Evolutionary conservation across 768 basidiomycete genomes (phyloP), one percentile per base, ranked within the genome.

Genomic region (Lactarius trivialis): DNA sequence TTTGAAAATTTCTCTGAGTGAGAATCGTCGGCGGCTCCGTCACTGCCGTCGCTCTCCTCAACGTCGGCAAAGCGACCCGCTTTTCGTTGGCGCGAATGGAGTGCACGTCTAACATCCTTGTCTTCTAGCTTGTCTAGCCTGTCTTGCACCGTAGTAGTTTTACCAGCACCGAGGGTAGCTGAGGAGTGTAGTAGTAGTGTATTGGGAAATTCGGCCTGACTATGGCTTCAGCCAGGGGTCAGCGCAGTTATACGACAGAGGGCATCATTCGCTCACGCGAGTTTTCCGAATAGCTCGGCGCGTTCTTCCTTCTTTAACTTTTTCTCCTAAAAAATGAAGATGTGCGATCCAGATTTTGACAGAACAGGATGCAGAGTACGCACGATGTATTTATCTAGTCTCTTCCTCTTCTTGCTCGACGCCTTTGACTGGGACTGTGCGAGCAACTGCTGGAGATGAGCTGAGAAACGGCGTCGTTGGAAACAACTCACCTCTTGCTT

Each of bases 221-320:
- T 86, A 76, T 88, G 82, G 65, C 51, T 57, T 59, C 24, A 55
- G 11, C 64, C 74, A 76, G 71, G 66, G 37, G 59, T 65, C 58
- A 64, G 56, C 39, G 53, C 43, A 14, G 28, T 7, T 2, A 55
- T 60, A 28, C 28, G 32, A 28, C 34, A 32, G 30, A 59, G 26
- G 12, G 53, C 2, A 30, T 32, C n/a, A 19, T 51, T 41, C 36
- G 82, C 85, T 65, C 76, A 93, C 93, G 85, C 81, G 64, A 97
- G 78, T 72, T 90, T 93, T 66, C 91, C 83, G 58, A 96, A 85
- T 15, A 97, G 79, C 21, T 79, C 72, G 4, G 83, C 70, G 50
- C 93, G 83, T 64, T 92, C 91, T 70, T 97, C 94, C 71, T 93
- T 91, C 75, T 89, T 92, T 53, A 96, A 76, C 74, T 95, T 95